Percentiles rank a stretch among this genome's conserved stretches.
phyloP scores from a whole-genome alignment of 2,329 filamentous ascomycete genomes.

The Aspergillus candidus region DNA sequence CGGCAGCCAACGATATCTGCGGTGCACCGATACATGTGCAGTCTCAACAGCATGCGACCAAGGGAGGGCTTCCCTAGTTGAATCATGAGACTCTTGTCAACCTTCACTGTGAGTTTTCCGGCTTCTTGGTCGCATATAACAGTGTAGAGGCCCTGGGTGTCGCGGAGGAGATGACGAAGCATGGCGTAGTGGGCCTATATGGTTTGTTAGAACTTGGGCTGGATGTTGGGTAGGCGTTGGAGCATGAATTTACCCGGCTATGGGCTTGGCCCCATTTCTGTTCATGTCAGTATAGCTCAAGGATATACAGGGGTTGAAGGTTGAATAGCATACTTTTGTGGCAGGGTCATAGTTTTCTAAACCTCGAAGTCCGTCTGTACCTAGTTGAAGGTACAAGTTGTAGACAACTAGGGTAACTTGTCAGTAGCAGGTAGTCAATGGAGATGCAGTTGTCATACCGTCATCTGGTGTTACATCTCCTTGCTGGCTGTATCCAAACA shows the following conservation, averaged over 20 bases:
- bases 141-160: slow-evolving; percentile 47
- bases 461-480: slow-evolving; percentile 8
- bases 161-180: slow-evolving; percentile 52
- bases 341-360: slow-evolving; percentile 36
- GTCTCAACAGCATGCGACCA: slow-evolving; percentile 51
- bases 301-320: background rate
- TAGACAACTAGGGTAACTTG: slow-evolving; percentile 36
- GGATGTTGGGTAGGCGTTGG: background rate
- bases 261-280: slow-evolving; percentile 16
- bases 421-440: slow-evolving; percentile 6
- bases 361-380: slow-evolving; percentile 37
- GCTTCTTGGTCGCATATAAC: slow-evolving; percentile 44
- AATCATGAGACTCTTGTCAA: slow-evolving; percentile 1
- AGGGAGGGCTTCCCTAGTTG: slow-evolving; percentile 52
- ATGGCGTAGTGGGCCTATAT: slow-evolving; percentile 58
- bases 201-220: background rate
- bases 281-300: background rate
- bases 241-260: slow-evolving; percentile 6
- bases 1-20: slow-evolving; percentile 51
- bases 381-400: slow-evolving; percentile 39
- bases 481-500: slow-evolving; percentile 30
- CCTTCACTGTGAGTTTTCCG: slow-evolving; percentile 5
- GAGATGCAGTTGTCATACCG: slow-evolving; percentile 2
- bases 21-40: slow-evolving; percentile 59
- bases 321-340: slow-evolving; percentile 32